These are phyloP conservation scores for Zymoseptoria tritici DNA, from an alignment of 2,329 filamentous ascomycete genomes.

Conservation along the genomic window DNA sequence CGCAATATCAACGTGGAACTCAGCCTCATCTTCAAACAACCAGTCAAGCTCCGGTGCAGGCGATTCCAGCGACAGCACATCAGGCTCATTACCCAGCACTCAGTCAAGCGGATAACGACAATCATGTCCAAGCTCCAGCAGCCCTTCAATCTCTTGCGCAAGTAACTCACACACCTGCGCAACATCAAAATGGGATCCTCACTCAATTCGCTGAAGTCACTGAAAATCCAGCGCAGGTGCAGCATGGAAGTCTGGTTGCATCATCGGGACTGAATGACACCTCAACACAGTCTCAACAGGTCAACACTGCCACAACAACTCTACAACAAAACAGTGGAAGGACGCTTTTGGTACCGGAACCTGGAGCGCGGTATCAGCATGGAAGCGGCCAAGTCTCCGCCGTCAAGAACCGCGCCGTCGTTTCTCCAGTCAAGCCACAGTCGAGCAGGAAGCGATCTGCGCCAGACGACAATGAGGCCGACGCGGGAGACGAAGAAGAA, in stretches of 20 bases:
- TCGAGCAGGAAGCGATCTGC: conserved; percentile 5
- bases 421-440: conserved; percentile 7
- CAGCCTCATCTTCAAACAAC: not conserved
- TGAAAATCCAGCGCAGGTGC: not conserved
- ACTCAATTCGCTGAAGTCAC: not conserved
- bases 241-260: not conserved
- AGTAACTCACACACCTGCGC: not conserved
- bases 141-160: not conserved
- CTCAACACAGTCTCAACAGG: not conserved
- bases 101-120: not conserved
- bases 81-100: too few species aligned
- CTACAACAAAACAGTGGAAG: not conserved
- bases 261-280: not conserved
- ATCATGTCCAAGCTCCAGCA: not conserved
- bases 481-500: not conserved
- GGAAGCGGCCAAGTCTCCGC: not conserved
- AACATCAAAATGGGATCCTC: not conserved
- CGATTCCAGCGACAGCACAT: not conserved
- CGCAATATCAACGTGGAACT: not conserved
- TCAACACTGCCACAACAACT: not conserved
- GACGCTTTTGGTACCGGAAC: not conserved
- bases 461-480: conserved; percentile 3
- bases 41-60: not conserved
- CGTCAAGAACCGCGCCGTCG: not conserved
- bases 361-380: not conserved